Evolutionary conservation across 257 asterid species (phyloP).

Genomic region (Nicotiana undulata): DNA sequence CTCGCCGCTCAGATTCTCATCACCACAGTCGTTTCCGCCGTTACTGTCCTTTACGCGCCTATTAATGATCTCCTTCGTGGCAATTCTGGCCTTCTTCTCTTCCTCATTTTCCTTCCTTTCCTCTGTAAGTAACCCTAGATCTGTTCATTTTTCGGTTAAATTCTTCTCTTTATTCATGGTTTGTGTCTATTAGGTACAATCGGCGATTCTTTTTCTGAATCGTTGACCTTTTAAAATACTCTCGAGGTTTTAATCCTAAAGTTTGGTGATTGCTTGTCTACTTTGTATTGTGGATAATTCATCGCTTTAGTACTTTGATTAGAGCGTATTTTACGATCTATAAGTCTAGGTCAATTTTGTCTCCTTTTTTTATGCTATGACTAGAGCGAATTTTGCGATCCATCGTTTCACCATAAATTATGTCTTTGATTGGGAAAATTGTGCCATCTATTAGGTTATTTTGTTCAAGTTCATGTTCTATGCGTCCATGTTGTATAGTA

Average conservation of each 20-base stretch:
- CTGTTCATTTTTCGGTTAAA: neutral
- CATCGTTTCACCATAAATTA: too few relatives aligned
- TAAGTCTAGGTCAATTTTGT: too few relatives aligned
- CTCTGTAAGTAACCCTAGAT: constrained; percentile 41
- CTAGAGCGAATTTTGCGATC: neutral
- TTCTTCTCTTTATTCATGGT: too few relatives aligned
- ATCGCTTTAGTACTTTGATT: neutral
- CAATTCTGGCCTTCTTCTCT: constrained; percentile 55
- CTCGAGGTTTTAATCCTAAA: neutral
- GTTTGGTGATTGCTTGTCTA: neutral
- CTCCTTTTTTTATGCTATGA: neutral
- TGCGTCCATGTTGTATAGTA: neutral
- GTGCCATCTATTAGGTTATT: neutral
- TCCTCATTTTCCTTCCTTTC: constrained; percentile 82
- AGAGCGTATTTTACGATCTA: neutral
- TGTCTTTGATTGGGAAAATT: neutral
- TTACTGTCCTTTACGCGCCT: constrained; percentile 67
- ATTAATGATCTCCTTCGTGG: constrained; percentile 72
- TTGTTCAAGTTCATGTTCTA: neutral
- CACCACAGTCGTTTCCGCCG: constrained; percentile 57
- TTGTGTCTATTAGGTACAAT: neutral
- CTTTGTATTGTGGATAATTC: neutral
- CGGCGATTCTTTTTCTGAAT: neutral
- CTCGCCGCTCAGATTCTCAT: constrained; percentile 79
- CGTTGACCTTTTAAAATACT: neutral